These are phyloP conservation scores for Psidium friedrichsthalianum DNA, from an alignment of 345 rosid species.

Conservation along the genomic window DNA sequence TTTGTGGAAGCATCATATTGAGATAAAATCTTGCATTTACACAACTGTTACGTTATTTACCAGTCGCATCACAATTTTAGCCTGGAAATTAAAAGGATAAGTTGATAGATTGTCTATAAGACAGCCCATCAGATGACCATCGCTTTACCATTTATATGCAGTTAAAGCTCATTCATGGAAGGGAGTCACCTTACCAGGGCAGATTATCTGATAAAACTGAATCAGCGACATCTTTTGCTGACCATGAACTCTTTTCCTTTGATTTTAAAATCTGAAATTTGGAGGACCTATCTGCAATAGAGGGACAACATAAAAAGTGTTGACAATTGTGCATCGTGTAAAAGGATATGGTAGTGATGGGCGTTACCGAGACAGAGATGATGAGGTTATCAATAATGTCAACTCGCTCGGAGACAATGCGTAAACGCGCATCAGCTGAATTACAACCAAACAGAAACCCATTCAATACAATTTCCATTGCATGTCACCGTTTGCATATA, in stretches of 20 bases:
- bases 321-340: background rate
- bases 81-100: background rate
- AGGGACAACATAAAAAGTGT: background rate
- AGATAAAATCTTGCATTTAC: background rate
- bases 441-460: background rate
- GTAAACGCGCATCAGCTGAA: constrained; percentile 86
- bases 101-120: background rate
- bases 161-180: background rate
- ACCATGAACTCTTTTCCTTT: constrained; percentile 75
- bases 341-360: background rate
- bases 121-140: background rate
- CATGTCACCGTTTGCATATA: background rate
- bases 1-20: background rate
- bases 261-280: constrained; percentile 59
- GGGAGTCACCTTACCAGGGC: constrained; percentile 50
- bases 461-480: background rate
- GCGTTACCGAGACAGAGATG: constrained; percentile 66
- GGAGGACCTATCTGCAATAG: constrained; percentile 92
- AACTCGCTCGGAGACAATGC: constrained; percentile 87
- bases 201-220: constrained; percentile 86
- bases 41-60: background rate
- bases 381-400: constrained; percentile 77
- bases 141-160: background rate
- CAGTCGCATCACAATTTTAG: background rate
- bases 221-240: constrained; percentile 84